These are phyloP conservation scores for Tephrocybe sp. DNA, from an alignment of 768 basidiomycete genomes.

Conservation along the genomic window DNA sequence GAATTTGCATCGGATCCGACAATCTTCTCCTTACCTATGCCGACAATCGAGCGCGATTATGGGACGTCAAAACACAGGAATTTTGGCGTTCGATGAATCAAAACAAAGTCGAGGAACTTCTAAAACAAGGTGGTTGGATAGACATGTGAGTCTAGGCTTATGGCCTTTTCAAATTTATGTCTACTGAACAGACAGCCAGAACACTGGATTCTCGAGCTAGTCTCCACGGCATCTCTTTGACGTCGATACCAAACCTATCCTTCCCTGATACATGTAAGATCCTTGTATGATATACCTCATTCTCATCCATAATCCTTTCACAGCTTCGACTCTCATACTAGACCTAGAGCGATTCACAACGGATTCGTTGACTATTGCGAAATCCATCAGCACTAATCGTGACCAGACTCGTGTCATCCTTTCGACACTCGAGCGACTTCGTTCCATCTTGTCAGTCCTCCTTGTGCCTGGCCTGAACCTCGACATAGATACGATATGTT, in stretches of 20 bases:
- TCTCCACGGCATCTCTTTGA: slow-evolving; percentile 26
- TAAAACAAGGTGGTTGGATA: slow-evolving; percentile 73
- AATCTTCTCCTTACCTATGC: slow-evolving; percentile 77
- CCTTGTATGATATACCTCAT: neutral
- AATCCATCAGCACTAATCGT: slow-evolving; percentile 47
- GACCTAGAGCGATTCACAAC: slow-evolving; percentile 53
- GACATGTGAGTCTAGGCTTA: slow-evolving; percentile 51
- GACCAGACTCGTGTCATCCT: slow-evolving; percentile 41
- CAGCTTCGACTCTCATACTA: slow-evolving; percentile 51
- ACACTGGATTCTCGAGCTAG: slow-evolving; percentile 17
- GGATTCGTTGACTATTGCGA: slow-evolving; percentile 48
- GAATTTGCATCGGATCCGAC: slow-evolving; percentile 64
- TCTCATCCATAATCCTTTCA: neutral
- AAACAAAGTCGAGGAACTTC: slow-evolving; percentile 75
- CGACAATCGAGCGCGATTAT: slow-evolving; percentile 77
- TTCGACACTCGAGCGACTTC: slow-evolving; percentile 53
- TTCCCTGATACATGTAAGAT: slow-evolving; percentile 4
- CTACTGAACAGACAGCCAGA: slow-evolving; percentile 8
- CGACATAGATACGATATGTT: slow-evolving; percentile 71
- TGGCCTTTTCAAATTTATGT: neutral
- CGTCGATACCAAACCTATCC: slow-evolving; percentile 12
- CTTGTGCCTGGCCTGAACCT: slow-evolving; percentile 69
- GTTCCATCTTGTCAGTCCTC: slow-evolving; percentile 59
- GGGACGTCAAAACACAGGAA: slow-evolving; percentile 83
- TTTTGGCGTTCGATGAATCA: slow-evolving; percentile 80